Percentiles rank a stretch among this genome's conserved stretches.
These are phyloP conservation scores for Pythium volutum DNA, from an alignment of 352 stramenopile genomes.

Conservation along the genomic window DNA sequence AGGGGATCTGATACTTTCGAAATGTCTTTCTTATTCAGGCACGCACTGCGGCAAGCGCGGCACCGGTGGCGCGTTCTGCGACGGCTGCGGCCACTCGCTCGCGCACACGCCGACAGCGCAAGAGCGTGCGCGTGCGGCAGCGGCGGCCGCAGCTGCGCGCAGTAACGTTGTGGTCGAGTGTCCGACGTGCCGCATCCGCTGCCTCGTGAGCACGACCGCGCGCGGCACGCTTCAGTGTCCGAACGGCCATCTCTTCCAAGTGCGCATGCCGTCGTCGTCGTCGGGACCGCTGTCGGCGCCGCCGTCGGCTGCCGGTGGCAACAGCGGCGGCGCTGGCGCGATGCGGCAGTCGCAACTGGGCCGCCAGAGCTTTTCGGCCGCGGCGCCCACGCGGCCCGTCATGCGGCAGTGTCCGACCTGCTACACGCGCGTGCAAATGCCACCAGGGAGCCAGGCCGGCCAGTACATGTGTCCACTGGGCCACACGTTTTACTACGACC, in stretches of 20 bases:
- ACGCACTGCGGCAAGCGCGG: constrained; percentile 43
- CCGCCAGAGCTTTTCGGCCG: constrained; percentile 23
- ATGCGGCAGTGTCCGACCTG: constrained; percentile 87
- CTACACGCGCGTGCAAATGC: constrained; percentile 87
- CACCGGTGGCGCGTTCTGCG: constrained; percentile 36
- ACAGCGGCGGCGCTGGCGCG: constrained; percentile 19
- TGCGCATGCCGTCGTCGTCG: constrained; percentile 32
- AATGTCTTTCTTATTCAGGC: constrained; percentile 1
- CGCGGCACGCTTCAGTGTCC: constrained; percentile 43
- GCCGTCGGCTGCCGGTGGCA: constrained; percentile 2
- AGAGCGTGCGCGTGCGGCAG: constrained; percentile 30
- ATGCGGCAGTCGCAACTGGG: constrained; percentile 27
- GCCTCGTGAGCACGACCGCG: constrained; percentile 38
- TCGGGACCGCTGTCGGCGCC: background rate
- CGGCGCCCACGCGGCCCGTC: constrained; percentile 38
- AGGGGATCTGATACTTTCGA: background rate
- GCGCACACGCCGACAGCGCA: constrained; percentile 41
- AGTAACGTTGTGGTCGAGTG: constrained; percentile 50
- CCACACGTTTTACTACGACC: constrained; percentile 85
- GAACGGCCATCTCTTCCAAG: constrained; percentile 43
- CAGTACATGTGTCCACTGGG: constrained; percentile 89
- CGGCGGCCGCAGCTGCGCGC: constrained; percentile 22
- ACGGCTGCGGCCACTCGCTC: constrained; percentile 40
- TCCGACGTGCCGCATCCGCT: constrained; percentile 39
- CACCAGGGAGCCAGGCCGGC: constrained; percentile 71